Base-by-base conservation (phyloP, 2,329 filamentous ascomycete species). In the Cyclaneusma minus region DNA sequence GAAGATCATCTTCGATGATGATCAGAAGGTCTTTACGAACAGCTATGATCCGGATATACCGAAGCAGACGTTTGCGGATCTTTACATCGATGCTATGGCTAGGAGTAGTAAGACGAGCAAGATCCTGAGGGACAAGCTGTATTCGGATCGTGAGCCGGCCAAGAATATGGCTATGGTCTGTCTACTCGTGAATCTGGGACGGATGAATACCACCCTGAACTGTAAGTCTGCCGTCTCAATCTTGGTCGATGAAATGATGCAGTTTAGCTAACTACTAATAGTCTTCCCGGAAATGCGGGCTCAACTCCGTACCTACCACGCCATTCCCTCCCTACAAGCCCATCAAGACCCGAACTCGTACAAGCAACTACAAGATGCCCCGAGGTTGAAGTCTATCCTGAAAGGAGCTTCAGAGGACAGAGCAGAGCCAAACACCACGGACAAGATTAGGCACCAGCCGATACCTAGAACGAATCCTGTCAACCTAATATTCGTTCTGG, bases 81-180 rank as follows among this genome's bases (percentile, higher is more conserved):
- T 98, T 33, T 98, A 98, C 55, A 87, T 98, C 44, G 89, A 95
- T 53, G 87, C 89, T 33, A 95, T 98, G 87, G 84, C 89, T 3
- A 72, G 84, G 51, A 98, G 89, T 57, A 94, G 83, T 63, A 98
- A 98, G 62, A 95, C 87, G 15, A 95, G 89, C 63, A 95, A 95
- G 56, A 89, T 98, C 25, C 63, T 98, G 36, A 83, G 92, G 51
- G 89, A 98, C 54, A 95, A 98, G 60, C 64, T 98, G 37, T 65
- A 93, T 44, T 89, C 77, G 39, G 89, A 98, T 49, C 75, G 82
- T 44, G 76, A 83, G 37, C 85, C 85, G 13, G 89, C 87, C 18
- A 84, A 93, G 50, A 87, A 83, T 45, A 98, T 98, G 89, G 89
- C 89, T 28, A 98, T 98, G 89, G 87, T 98, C 32, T 98, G 89